Evolutionary conservation across 306 rosid species (phyloP).

Genomic region (Rosa lucieae): DNA sequence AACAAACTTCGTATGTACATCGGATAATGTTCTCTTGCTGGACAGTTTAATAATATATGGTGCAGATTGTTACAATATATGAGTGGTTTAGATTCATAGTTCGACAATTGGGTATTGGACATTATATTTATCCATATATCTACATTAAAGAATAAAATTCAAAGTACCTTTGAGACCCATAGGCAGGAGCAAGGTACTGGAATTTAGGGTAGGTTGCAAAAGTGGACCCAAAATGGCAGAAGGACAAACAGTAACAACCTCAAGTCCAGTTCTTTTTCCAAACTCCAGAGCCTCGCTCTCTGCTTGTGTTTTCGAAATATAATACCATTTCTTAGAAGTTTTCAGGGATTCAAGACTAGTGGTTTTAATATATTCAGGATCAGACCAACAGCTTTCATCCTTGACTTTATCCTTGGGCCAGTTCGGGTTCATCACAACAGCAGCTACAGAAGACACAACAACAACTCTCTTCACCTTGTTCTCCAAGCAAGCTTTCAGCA

Average conservation of each 20-base stretch:
- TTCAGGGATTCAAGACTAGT: background rate
- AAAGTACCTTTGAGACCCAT: constrained; percentile 41
- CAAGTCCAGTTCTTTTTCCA: constrained; percentile 46
- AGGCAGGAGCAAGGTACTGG: constrained; percentile 43
- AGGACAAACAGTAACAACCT: constrained; percentile 55
- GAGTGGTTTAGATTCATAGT: too few relatives aligned
- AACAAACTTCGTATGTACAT: background rate
- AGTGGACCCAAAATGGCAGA: constrained; percentile 45
- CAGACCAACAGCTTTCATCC: constrained; percentile 42
- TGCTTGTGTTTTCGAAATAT: constrained; percentile 62
- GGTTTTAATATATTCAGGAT: constrained; percentile 25
- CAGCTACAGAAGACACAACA: constrained; percentile 28
- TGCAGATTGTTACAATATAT: too few relatives aligned
- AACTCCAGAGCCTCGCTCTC: constrained; percentile 56
- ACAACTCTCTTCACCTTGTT: constrained; percentile 34
- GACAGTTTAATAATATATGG: background rate
- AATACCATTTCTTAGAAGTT: constrained; percentile 55
- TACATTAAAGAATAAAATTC: background rate
- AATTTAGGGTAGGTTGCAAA: constrained; percentile 45
- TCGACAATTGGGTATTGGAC: background rate
- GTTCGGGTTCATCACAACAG: constrained; percentile 25
- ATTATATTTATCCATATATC: background rate
- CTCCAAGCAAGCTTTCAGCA: constrained; percentile 23
- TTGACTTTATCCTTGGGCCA: constrained; percentile 31
- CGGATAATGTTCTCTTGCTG: background rate